These are phyloP conservation scores for Solanum hybrid DNA, from an alignment of 305 asterid genomes.

Conservation along the genomic window DNA sequence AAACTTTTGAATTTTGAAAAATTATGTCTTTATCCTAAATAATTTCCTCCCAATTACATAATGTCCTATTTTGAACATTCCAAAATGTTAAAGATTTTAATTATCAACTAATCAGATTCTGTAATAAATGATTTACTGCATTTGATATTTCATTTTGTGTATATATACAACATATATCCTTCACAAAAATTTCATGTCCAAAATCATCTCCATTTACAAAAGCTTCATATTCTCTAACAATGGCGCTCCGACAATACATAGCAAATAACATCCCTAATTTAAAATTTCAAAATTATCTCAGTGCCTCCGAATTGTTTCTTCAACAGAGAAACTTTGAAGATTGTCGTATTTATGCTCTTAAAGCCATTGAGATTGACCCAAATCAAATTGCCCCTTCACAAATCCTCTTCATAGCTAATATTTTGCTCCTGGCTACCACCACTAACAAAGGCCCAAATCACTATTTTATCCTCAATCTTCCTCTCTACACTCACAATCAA, in stretches of 20 bases:
- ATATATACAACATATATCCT: not conserved
- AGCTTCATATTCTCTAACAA: not conserved
- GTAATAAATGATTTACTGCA: not conserved
- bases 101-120: not conserved
- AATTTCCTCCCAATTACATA: not conserved
- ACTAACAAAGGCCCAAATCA: slow-evolving; percentile 24
- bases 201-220: not conserved
- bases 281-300: not conserved
- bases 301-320: not conserved
- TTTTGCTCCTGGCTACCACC: slow-evolving; percentile 18
- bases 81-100: not conserved
- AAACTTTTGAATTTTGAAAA: not conserved
- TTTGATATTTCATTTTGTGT: not conserved
- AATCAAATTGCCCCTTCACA: not conserved
- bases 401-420: slow-evolving; percentile 18
- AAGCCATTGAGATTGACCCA: not conserved
- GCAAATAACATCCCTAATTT: not conserved
- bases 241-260: not conserved
- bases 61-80: not conserved
- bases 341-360: not conserved
- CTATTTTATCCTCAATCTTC: slow-evolving; percentile 38
- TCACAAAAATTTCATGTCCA: not conserved
- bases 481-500: slow-evolving; percentile 25
- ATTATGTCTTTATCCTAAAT: not conserved
- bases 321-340: not conserved